These are phyloP conservation scores for Typha latifolia DNA, from an alignment of 176 grass and related monocot species.

Conservation along the genomic window DNA sequence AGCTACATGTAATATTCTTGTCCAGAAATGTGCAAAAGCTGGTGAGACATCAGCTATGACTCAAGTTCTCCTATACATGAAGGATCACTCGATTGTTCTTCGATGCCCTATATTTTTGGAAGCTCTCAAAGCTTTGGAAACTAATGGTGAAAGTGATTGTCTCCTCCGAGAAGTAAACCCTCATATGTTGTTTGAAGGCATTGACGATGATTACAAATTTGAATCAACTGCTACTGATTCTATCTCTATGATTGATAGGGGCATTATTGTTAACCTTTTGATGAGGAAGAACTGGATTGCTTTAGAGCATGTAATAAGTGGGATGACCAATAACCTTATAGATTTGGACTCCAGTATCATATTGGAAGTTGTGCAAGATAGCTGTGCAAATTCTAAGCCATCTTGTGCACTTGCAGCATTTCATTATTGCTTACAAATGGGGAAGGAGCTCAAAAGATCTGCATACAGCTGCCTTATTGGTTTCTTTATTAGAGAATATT, in stretches of 20 bases:
- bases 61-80: constrained; percentile 62
- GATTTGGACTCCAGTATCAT: constrained; percentile 43
- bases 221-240: constrained; percentile 29
- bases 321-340: constrained; percentile 27
- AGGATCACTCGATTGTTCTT: constrained; percentile 58
- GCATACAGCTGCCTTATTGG: constrained; percentile 58
- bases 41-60: constrained; percentile 43
- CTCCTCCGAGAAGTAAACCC: constrained; percentile 69
- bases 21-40: constrained; percentile 59
- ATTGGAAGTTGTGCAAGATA: constrained; percentile 40
- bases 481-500: constrained; percentile 42
- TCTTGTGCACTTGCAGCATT: constrained; percentile 45
- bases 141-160: constrained; percentile 29
- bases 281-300: constrained; percentile 38
- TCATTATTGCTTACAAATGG: constrained; percentile 32
- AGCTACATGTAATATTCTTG: constrained; percentile 63
- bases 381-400: constrained; percentile 33
- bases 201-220: constrained; percentile 23
- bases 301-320: constrained; percentile 35
- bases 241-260: constrained; percentile 40
- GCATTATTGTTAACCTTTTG: constrained; percentile 43
- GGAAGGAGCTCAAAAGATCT: constrained; percentile 35
- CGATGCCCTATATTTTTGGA: constrained; percentile 45
- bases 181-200: constrained; percentile 47
- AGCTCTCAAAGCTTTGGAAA: constrained; percentile 59